Base-by-base conservation (phyloP, 768 basidiomycete species). In the Lactarius hatsudake region DNA sequence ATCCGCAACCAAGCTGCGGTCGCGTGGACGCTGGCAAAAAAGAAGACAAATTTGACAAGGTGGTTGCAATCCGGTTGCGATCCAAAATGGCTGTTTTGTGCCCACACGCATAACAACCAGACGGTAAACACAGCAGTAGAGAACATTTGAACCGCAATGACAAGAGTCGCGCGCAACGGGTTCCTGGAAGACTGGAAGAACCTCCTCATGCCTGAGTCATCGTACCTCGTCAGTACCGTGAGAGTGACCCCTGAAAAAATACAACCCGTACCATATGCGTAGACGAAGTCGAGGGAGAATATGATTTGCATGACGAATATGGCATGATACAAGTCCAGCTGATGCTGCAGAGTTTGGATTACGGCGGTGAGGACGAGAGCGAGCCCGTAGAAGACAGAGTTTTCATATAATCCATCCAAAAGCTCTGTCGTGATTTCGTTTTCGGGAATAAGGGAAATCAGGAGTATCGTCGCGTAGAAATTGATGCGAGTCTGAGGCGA, bases 311-410 rank as follows among this genome's bases (percentile, higher is more conserved):
- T 67, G 9, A 67, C 66, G 40, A 63, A 43, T 9, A 67, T 54
- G 0, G 66, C 66, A 55, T 67, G 66, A 59, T 67, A 67, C 40
- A 67, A 28, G 51, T 67, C 62, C 15, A 67, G 32, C n/a, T 63
- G 40, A 3, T 30, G 1, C 26, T 63, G 48, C 7, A 36, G 3
- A 34, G 62, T 63, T 58, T 67, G 66, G 15, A 67, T 42, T 15
- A 55, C 51, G 5, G 58, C 66, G 2, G 66, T 59, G 17, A 59
- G n/a, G 51, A 67, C 56, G 28, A 66, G 65, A 28, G 26, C 34
- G 28, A 66, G 56, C 3, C 65, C 65, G 23, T 62, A 45, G 20
- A 62, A 48, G 10, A 62, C 56, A 9, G 65, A 30, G 26, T 58
- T 66, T 23, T 51, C 45, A 51, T 66, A 66, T 40, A 66, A 12